Evolutionary conservation across 352 stramenopile species (phyloP).

Genomic region (Phytophthora ohioensis): DNA sequence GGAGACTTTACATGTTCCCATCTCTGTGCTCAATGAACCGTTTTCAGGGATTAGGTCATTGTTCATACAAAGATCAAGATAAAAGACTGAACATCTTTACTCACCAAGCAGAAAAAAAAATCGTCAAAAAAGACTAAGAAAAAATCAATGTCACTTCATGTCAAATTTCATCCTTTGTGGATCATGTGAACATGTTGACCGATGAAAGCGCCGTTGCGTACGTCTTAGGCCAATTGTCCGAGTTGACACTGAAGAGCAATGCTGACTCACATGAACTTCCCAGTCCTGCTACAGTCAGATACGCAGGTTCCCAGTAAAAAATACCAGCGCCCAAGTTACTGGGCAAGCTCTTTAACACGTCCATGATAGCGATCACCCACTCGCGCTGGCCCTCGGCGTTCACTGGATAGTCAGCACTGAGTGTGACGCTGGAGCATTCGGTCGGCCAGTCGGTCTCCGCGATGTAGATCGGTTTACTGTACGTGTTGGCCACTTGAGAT

Average conservation of each 20-base stretch:
- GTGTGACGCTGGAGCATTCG: constrained; percentile 26
- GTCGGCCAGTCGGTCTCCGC: constrained; percentile 48
- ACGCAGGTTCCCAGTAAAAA: constrained; percentile 48
- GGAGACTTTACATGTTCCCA: background rate
- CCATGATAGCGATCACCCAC: constrained; percentile 33
- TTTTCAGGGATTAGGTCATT: constrained; percentile 8
- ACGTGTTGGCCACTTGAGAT: constrained; percentile 34
- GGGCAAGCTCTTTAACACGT: constrained; percentile 30
- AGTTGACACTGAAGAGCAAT: constrained; percentile 42
- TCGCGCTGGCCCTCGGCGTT: constrained; percentile 34
- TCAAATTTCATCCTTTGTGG: background rate
- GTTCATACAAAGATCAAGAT: constrained; percentile 10
- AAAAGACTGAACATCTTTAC: background rate
- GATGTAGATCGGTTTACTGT: constrained; percentile 42
- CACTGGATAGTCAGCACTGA: constrained; percentile 35
- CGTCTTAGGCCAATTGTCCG: constrained; percentile 25
- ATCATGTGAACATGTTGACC: constrained; percentile 33
- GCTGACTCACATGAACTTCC: constrained; percentile 41
- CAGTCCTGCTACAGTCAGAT: constrained; percentile 28
- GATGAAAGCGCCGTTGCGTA: constrained; percentile 35
- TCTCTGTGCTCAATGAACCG: background rate
- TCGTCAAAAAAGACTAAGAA: background rate
- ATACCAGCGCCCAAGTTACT: constrained; percentile 33
- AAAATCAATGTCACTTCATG: background rate
- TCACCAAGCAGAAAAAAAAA: constrained; percentile 5